Base-by-base conservation (phyloP, 371 early-diverging fungal genomes). In the Dichotomocladium elegans region DNA sequence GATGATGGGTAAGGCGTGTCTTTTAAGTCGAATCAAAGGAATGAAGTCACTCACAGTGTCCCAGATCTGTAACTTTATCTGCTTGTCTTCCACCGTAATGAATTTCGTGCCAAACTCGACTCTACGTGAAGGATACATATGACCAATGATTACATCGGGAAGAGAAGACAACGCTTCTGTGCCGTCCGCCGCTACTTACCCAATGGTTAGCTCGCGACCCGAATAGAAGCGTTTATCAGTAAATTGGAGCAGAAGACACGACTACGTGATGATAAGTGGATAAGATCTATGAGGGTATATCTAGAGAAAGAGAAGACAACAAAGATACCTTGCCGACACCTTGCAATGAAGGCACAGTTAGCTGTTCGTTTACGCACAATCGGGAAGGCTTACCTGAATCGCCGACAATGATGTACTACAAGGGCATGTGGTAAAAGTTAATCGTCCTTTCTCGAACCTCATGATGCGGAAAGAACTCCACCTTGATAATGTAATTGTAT, bases 31-130 rank as follows among this genome's bases (percentile, higher is more conserved):
- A 9, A 46, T 26, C 4, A 40, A 11, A 14, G 29, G n/a, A 4
- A 28, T 15, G n/a, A 17, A 49, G 24, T 81, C 80, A 17, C 88
- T 83, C 63, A 93, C 95, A 11, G 99, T 98, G 69, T 99, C 99
- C 99, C 99, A 99, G 47, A 99, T 93, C 28, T 98, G 98, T 17
- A 99, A 81, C 72, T 96, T 97, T 61, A 98, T 87, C 58, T 83
- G 86, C 57, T 89, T 86, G 52, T 82, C 82, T 49, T 88, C 87
- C 40, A 95, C 75, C 28, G 74, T 79, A 56, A 91, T 82, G 50
- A 88, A 87, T 34, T 86, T 80, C 41, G 92, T 85, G 26, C 92
- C 92, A 70, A 90, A 91, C 57, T 88, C 92, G 30, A 91, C 92
- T 49, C 86, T 84, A 65, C 21, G 41, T 29, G n/a, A n/a, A n/a